A percentile compares a stretch with the other conserved stretches of the same genome.
Conservation (phyloP, 1,139 yeast species). For the Saccharomyces hybrid region DNA sequence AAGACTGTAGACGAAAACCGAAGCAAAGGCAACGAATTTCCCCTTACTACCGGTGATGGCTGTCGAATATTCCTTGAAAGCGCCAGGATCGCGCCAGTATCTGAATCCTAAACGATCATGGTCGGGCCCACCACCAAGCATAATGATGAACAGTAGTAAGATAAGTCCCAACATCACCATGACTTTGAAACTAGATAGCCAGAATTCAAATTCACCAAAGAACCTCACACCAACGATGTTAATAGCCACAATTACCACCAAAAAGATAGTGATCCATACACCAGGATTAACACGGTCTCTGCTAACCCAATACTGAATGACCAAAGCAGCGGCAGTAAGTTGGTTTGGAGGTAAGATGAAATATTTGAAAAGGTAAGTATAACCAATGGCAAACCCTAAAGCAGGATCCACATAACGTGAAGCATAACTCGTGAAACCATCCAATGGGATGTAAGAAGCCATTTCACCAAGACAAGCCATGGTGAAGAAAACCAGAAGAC, state of each 20-base stretch:
- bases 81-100: constrained; percentile 40
- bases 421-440: constrained; percentile 67
- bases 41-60: constrained; percentile 39
- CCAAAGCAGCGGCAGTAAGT: constrained; percentile 35
- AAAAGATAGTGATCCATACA: constrained; percentile 47
- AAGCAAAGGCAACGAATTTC: constrained; percentile 56
- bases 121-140: constrained; percentile 54
- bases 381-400: constrained; percentile 70
- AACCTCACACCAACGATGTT: constrained; percentile 49
- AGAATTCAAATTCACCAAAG: constrained; percentile 65
- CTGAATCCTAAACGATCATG: constrained; percentile 47
- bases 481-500: constrained; percentile 57
- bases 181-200: constrained; percentile 55
- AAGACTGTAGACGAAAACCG: constrained; percentile 65
- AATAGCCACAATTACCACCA: constrained; percentile 40
- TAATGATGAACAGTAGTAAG: constrained; percentile 42
- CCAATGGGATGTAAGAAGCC: constrained; percentile 64
- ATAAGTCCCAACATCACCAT: constrained; percentile 49
- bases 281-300: constrained; percentile 42
- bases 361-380: constrained; percentile 55
- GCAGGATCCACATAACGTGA: constrained; percentile 62
- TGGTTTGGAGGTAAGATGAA: constrained; percentile 61
- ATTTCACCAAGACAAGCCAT: constrained; percentile 70
- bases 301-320: constrained; percentile 42
- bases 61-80: constrained; percentile 44